A percentile compares a stretch with the other conserved stretches of the same genome.
Conservation (phyloP, 768 basidiomycete genomes). For the Mycena haematopus region DNA sequence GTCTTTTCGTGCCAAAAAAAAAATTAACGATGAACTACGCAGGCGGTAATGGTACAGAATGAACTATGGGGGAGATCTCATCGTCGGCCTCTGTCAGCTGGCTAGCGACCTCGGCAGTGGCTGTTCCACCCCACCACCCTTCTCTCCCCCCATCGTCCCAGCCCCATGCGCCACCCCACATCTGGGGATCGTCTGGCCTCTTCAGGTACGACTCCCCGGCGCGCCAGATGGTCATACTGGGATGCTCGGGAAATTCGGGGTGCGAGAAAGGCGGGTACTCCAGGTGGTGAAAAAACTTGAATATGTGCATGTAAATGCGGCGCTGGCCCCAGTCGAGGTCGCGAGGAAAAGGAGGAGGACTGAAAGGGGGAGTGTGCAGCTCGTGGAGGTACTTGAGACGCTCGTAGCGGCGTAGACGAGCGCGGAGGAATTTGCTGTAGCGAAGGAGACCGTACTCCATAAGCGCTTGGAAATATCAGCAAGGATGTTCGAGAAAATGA, state of each 20-base stretch:
- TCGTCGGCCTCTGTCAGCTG: no score
- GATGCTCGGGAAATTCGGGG: slow-evolving; percentile 2
- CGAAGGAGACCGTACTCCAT: background rate
- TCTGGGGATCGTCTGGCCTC: background rate
- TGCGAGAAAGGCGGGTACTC: background rate
- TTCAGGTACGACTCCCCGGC: background rate
- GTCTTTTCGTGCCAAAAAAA: no score
- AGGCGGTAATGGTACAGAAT: no score
- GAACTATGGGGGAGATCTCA: no score
- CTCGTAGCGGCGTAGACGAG: background rate
- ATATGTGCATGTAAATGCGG: no score
- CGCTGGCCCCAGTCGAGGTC: background rate
- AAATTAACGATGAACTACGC: no score
- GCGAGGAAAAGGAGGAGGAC: background rate
- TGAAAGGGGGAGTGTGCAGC: background rate
- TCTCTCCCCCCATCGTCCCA: no score
- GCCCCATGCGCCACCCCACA: no score
- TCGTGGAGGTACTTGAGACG: background rate
- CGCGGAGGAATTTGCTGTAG: background rate
- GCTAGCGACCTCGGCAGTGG: no score
- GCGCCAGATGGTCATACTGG: background rate
- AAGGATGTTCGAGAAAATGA: background rate
- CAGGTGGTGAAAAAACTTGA: background rate
- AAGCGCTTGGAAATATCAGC: background rate
- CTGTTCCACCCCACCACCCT: background rate